A percentile compares a stretch with the other conserved stretches of the same genome.
Conservation (phyloP, 169 alveolate species). For the Perkinsus chesapeaki region DNA sequence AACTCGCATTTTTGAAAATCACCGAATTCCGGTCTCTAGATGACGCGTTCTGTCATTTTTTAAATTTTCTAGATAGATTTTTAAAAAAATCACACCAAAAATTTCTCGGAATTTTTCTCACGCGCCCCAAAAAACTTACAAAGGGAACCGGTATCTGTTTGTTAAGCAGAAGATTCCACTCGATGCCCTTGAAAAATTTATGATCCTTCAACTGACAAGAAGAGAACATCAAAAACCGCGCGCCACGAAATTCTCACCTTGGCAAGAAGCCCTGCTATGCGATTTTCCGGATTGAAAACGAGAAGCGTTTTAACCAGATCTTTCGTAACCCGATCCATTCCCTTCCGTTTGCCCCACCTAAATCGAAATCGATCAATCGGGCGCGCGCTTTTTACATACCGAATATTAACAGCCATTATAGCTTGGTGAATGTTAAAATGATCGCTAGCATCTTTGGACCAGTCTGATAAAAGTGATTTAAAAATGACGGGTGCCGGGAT, state of each 20-base stretch:
- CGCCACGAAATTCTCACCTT: neutral
- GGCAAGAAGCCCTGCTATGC: neutral
- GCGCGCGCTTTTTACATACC: neutral
- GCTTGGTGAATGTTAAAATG: neutral
- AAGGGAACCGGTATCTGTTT: neutral
- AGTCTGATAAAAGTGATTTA: neutral
- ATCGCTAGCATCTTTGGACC: neutral
- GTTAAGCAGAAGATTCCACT: neutral
- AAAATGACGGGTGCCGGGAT: neutral
- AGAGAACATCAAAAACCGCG: neutral
- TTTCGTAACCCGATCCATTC: neutral
- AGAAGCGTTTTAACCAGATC: neutral
- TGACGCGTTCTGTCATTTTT: no score
- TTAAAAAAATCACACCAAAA: no score
- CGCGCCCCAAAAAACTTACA: no score
- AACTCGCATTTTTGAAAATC: no score
- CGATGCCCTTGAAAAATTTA: neutral
- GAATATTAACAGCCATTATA: neutral
- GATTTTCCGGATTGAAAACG: neutral
- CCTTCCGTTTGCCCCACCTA: neutral
- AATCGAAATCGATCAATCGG: neutral
- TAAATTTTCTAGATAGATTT: no score
- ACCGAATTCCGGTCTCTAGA: no score
- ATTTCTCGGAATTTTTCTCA: no score
- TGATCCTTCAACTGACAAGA: neutral